Conservation (phyloP, 179 eudicot genomes). For the Amaranthus tricolor region DNA sequence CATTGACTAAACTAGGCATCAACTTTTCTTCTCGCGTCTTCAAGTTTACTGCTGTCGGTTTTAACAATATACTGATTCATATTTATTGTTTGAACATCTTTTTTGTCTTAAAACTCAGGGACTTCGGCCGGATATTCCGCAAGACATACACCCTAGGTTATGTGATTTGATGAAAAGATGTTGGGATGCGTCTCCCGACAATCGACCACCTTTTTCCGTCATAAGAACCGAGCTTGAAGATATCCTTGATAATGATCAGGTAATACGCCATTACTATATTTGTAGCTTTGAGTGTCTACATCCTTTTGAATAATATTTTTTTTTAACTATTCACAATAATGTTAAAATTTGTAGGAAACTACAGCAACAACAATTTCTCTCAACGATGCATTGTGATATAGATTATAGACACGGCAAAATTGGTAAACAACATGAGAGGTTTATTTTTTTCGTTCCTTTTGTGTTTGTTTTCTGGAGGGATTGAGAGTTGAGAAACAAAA, state of each 20-base stretch:
- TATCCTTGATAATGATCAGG: constrained; percentile 57
- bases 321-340: not conserved
- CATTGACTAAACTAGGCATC: not conserved
- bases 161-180: constrained; percentile 72
- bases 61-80: not conserved
- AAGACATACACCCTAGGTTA: constrained; percentile 60
- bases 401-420: constrained; percentile 28
- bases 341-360: constrained; percentile 18
- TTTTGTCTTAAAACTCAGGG: constrained; percentile 44
- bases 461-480: constrained; percentile 10
- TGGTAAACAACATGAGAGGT: constrained; percentile 19
- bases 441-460: not conserved
- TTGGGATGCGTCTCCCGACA: constrained; percentile 61
- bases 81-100: not conserved
- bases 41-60: not conserved
- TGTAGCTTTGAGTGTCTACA: not conserved
- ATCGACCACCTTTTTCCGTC: constrained; percentile 63
- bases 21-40: not conserved
- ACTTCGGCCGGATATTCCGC: constrained; percentile 78
- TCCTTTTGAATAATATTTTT: not conserved
- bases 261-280: constrained; percentile 2
- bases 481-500: not conserved
- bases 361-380: constrained; percentile 22
- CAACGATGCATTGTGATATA: not conserved
- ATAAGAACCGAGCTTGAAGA: constrained; percentile 68